Conservation (phyloP, 176 grass and related monocot genomes). For the Raddia distichophylla region DNA sequence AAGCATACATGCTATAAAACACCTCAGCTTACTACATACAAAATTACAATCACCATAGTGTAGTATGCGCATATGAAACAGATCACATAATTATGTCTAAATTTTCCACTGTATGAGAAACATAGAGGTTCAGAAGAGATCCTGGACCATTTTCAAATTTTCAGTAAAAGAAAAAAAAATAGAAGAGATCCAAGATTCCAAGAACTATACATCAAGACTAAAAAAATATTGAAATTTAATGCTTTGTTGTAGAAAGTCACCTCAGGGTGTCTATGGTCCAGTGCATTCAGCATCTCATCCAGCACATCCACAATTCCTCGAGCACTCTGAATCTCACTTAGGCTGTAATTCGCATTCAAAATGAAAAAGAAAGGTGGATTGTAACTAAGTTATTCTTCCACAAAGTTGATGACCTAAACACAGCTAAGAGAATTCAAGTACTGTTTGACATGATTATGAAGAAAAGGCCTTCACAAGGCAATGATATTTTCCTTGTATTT, state of each 20-base stretch:
- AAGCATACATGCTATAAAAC: constrained; percentile 15
- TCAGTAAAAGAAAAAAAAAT: background rate
- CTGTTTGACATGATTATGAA: constrained; percentile 28
- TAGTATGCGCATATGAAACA: background rate
- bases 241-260: constrained; percentile 43
- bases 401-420: constrained; percentile 18
- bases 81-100: constrained; percentile 14
- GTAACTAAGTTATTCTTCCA: constrained; percentile 1
- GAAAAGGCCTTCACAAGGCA: background rate
- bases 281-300: constrained; percentile 93
- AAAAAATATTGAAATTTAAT: background rate
- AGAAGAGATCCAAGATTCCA: background rate
- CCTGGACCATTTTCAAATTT: constrained; percentile 7
- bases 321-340: constrained; percentile 92
- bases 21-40: background rate
- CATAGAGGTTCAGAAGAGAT: constrained; percentile 14
- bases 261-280: constrained; percentile 87
- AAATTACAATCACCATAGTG: background rate
- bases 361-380: constrained; percentile 27
- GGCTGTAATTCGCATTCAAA: constrained; percentile 52
- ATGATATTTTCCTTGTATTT: background rate
- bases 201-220: background rate
- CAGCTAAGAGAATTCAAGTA: background rate
- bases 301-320: constrained; percentile 88
- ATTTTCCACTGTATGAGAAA: background rate